Evolutionary conservation across 352 stramenopile genomes (phyloP), one percentile per base, ranked within the genome.

Genomic region (Chrysophaeum taylorii): DNA sequence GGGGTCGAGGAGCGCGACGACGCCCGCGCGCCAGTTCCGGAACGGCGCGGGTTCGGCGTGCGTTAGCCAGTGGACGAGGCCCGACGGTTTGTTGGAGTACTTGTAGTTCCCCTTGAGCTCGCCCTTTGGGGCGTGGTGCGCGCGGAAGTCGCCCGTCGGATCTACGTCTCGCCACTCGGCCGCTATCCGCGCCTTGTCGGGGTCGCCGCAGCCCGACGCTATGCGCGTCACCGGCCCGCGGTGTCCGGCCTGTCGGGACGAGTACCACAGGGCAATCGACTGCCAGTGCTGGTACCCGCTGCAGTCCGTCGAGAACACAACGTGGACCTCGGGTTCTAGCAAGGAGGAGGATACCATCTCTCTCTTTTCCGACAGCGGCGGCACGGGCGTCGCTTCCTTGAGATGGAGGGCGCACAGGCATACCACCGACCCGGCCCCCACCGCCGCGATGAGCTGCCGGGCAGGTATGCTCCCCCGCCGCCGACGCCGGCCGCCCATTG

Each of bases 241-340:
- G 29, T 87, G 83, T 37, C 80, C 80, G 0, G 79, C 79, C 70
- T 87, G 80, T 16, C 75, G 52, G 18, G 82, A 81, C 29, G 73
- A 82, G 70, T 80, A 83, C 63, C 88, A 87, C 14, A 90, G 72
- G 25, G 85, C 70, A 48, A 84, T 81, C 21, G 83, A 85, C 77
- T 92, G 85, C 84, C 84, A 92, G 75, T 89, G 77, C 76, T 91
- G 82, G 68, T 85, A 88, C 1, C 42, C 27, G 37, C 70, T 80
- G 74, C 86, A 92, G 68, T 87, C 84, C 9, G 86, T 92, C 27
- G 80, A 87, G 76, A 92, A 92, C 0, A 91, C 73, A n/a, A 88
- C 74, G 61, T 90, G 83, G 2, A 66, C 57, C n/a, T n/a, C n/a
- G n/a, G n/a, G n/a, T n/a, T n/a, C n/a, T n/a, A n/a, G n/a, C n/a